These are phyloP conservation scores for Lobosporangium transversale DNA, from an alignment of 192 early-diverging fungal species.

Conservation along the genomic window DNA sequence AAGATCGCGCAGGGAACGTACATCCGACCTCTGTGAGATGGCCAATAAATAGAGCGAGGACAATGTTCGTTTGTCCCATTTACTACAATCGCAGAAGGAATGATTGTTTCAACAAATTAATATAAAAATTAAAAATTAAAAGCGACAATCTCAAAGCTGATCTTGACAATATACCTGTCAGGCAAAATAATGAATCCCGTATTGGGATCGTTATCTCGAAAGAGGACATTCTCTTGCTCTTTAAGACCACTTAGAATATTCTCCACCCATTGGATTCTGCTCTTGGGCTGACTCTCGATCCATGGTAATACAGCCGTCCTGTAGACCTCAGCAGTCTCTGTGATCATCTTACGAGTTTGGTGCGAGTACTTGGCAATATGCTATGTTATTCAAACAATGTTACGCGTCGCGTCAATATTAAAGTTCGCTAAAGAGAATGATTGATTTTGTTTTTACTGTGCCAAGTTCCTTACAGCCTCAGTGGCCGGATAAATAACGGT, in stretches of 20 bases:
- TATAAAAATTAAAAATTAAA: neutral
- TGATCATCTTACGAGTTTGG: conserved; percentile 67
- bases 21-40: conserved; percentile 64
- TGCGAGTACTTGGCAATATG: conserved; percentile 79
- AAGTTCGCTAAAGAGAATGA: too few species aligned
- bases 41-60: conserved; percentile 75
- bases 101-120: neutral
- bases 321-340: conserved; percentile 74
- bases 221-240: conserved; percentile 73
- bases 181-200: conserved; percentile 80
- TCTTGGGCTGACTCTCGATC: conserved; percentile 68
- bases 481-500: conserved; percentile 73
- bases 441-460: too few species aligned
- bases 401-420: neutral
- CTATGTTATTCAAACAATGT: conserved; percentile 12
- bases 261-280: conserved; percentile 79
- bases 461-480: conserved; percentile 55
- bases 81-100: conserved; percentile 44
- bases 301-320: conserved; percentile 60
- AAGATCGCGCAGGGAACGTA: conserved; percentile 74
- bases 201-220: conserved; percentile 64
- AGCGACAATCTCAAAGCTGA: neutral
- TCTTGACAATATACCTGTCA: conserved; percentile 67
- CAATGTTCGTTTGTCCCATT: conserved; percentile 74
- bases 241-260: conserved; percentile 75